Evolutionary conservation across 805 yeast genomes (phyloP), one percentile per base, ranked within the genome.

Genomic region (Wickerhamiella bombiphila): DNA sequence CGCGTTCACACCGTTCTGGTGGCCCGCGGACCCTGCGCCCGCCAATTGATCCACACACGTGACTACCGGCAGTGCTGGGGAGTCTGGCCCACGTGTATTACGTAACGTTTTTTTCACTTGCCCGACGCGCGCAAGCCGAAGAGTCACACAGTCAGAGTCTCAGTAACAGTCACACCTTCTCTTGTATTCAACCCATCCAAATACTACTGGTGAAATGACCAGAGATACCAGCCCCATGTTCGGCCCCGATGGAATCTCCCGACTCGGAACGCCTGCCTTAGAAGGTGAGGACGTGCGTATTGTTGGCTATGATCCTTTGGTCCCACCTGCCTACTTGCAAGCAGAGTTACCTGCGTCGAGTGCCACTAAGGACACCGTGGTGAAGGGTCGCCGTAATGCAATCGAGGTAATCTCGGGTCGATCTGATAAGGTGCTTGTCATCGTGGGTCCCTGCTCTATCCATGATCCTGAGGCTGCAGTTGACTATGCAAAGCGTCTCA

Each of bases 401-500:
- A 70, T 78, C 42, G 71, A 72, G 18, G 81, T 86, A 45, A 69
- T 88, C 48, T 65, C 66, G 44, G 80, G 79, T 35, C 64, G 69
- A 49, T 86, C 80, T 54, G 97, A 91, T 68, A 73, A 93, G 58
- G 67, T 81, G 32, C 63, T 88, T 25, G 80, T 88, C 17, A 75
- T 88, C 45, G 93, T 88, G 39, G 98, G 98, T 15, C 98, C 98
- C 45, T 88, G 98, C 59, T 91, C 97, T 15, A 77, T 88, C 50
- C 98, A 88, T 58, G 96, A 88, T 61, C 72, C 88, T 42, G 72
- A 68, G 30, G 80, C 91, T 35, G 97, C 97, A 25, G 63, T 80
- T 54, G 97, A 83, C 24, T 88, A 91, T 62, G 93, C 88, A 43
- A 60, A 59, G 28, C 69, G 77, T 47, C 68, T 88, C 49, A 71